Conservation (phyloP, 2,329 filamentous ascomycete genomes). For the Dactylellina parvicollis region DNA sequence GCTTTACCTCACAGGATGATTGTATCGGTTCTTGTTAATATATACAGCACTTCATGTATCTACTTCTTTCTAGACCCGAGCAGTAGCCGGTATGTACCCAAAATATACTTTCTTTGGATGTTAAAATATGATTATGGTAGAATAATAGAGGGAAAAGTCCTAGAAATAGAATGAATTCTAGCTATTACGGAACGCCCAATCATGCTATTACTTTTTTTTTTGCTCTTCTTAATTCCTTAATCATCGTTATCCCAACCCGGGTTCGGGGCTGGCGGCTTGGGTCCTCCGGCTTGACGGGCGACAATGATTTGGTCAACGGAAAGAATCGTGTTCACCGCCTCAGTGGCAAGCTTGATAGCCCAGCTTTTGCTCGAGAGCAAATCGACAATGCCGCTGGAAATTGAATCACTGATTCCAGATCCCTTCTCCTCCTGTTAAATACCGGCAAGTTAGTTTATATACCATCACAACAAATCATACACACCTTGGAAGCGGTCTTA, state of each 20-base stretch:
- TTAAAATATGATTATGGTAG: not conserved
- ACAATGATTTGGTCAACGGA: constrained; percentile 99
- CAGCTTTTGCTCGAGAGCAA: constrained; percentile 91
- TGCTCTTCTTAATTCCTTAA: constrained; percentile 5
- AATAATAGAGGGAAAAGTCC: not conserved
- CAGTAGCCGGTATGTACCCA: constrained; percentile 15
- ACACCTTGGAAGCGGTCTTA: constrained; percentile 60
- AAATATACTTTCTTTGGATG: not conserved
- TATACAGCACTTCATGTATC: constrained; percentile 5
- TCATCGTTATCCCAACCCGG: constrained; percentile 77
- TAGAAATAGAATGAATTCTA: constrained; percentile 43
- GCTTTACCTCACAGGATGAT: constrained; percentile 75
- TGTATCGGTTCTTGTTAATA: constrained; percentile 3
- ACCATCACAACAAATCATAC: no score
- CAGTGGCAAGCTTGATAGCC: constrained; percentile 96
- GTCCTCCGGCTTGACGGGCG: constrained; percentile 89
- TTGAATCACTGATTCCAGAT: constrained; percentile 83
- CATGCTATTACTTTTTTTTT: constrained; percentile 35
- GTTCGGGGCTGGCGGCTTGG: constrained; percentile 95
- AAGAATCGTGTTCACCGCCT: constrained; percentile 90
- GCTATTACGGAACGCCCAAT: constrained; percentile 41
- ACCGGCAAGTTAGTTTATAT: constrained; percentile 34
- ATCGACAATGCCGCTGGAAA: constrained; percentile 89
- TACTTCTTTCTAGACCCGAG: constrained; percentile 2
- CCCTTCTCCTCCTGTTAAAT: constrained; percentile 73